A percentile compares a stretch with the other conserved stretches of the same genome.
Conservation (phyloP, 371 early-diverging fungal species). For the Choanephora cucurbitarum region DNA sequence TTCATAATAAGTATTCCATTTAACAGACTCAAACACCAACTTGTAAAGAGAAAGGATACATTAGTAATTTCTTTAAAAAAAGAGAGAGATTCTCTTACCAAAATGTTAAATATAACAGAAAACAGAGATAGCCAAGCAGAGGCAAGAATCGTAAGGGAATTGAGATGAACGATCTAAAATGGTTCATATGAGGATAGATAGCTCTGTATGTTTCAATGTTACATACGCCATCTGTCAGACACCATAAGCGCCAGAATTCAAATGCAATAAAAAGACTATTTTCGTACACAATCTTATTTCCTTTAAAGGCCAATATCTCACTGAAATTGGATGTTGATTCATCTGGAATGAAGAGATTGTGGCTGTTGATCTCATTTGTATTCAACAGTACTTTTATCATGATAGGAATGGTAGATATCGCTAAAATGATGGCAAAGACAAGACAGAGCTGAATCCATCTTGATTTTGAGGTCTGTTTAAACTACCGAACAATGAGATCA, state of each 20-base stretch:
- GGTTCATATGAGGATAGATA: too few relatives aligned
- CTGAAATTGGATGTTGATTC: background rate
- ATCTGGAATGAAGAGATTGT: background rate
- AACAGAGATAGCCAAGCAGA: slow-evolving; percentile 20
- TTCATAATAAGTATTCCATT: slow-evolving; percentile 2
- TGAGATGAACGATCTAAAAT: slow-evolving; percentile 16
- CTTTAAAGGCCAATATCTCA: slow-evolving; percentile 4
- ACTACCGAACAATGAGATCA: slow-evolving; percentile 9
- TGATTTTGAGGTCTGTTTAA: slow-evolving; percentile 19
- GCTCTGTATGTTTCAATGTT: background rate
- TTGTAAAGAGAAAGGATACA: too few relatives aligned
- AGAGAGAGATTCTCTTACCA: slow-evolving; percentile 15
- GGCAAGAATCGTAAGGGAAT: slow-evolving; percentile 18
- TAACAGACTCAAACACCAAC: slow-evolving; percentile 9
- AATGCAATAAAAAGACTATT: slow-evolving; percentile 16
- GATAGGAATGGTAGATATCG: slow-evolving; percentile 10
- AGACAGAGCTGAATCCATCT: slow-evolving; percentile 18
- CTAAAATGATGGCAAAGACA: slow-evolving; percentile 4
- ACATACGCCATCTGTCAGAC: slow-evolving; percentile 14
- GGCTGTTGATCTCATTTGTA: background rate
- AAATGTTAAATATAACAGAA: slow-evolving; percentile 13
- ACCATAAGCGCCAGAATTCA: slow-evolving; percentile 20
- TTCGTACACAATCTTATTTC: slow-evolving; percentile 12
- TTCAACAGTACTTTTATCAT: slow-evolving; percentile 14
- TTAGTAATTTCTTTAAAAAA: too few relatives aligned